Evolutionary conservation across 106 monocot species (phyloP).

Genomic region (Triglochin maritima): DNA sequence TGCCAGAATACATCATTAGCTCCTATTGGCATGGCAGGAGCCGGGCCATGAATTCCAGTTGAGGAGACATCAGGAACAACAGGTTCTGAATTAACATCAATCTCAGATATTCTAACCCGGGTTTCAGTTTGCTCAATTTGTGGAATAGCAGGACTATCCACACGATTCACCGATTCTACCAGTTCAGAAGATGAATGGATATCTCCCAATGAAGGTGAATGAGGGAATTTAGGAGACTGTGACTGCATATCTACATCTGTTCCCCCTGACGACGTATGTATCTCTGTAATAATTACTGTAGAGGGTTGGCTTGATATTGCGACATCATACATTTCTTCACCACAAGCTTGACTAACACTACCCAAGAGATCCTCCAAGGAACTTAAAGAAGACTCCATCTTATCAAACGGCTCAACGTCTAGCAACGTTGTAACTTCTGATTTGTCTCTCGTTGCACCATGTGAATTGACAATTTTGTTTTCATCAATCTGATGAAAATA

Average conservation of each 20-base stretch:
- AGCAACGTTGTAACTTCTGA: slow-evolving; percentile 2
- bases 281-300: slow-evolving; percentile 36
- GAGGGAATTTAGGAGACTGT: slow-evolving; percentile 22
- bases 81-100: slow-evolving; percentile 72
- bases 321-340: slow-evolving; percentile 39
- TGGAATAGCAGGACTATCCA: slow-evolving; percentile 35
- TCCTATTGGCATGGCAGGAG: slow-evolving; percentile 19
- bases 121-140: slow-evolving; percentile 17
- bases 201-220: slow-evolving; percentile 26
- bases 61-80: slow-evolving; percentile 27
- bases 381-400: slow-evolving; percentile 77
- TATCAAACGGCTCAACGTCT: slow-evolving; percentile 58
- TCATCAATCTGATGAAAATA: slow-evolving; percentile 31
- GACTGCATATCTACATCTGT: slow-evolving; percentile 28
- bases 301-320: slow-evolving; percentile 23
- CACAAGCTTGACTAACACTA: slow-evolving; percentile 50
- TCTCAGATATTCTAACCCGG: slow-evolving; percentile 33
- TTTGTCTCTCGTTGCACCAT: slow-evolving; percentile 8
- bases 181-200: slow-evolving; percentile 33
- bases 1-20: slow-evolving; percentile 90
- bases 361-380: slow-evolving; percentile 66
- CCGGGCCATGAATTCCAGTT: slow-evolving; percentile 12
- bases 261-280: slow-evolving; percentile 37
- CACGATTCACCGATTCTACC: slow-evolving; percentile 38
- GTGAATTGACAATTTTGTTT: slow-evolving; percentile 11